phyloP scores from a whole-genome alignment of 345 rosid genomes.

The Lepidium aucheri region DNA sequence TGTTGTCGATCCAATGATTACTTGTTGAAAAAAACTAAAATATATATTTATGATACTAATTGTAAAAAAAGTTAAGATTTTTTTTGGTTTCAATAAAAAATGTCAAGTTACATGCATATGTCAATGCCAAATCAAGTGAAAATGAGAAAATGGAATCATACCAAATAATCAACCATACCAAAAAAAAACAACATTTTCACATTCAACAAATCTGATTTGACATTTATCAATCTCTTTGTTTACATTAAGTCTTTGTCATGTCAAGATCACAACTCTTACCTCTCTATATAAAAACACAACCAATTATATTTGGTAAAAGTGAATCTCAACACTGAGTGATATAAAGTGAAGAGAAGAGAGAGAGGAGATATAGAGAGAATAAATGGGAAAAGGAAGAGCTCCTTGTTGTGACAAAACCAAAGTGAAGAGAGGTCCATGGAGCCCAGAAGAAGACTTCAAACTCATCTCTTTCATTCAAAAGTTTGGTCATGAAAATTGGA shows the following conservation, averaged over 20 bases:
- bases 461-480: conserved; percentile 69
- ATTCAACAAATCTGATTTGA: conserved; percentile 30
- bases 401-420: conserved; percentile 86
- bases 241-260: conserved; percentile 16
- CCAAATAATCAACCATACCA: conserved; percentile 25
- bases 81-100: no score
- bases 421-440: conserved; percentile 99
- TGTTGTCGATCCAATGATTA: no score
- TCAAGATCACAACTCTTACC: conserved; percentile 10
- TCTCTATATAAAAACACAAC: not conserved
- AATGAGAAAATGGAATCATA: conserved; percentile 21
- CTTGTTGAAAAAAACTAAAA: no score
- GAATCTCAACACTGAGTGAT: not conserved
- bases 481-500: conserved; percentile 63
- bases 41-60: not conserved
- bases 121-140: conserved; percentile 11
- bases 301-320: conserved; percentile 8
- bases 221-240: conserved; percentile 12
- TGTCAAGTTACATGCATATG: conserved; percentile 11
- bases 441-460: conserved; percentile 76
- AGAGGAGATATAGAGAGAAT: not conserved
- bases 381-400: conserved; percentile 84
- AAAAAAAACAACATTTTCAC: conserved; percentile 22
- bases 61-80: no score
- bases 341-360: conserved; percentile 1